Conservation (phyloP, 495 filamentous ascomycete species). For the Aspergillus cavernicola region DNA sequence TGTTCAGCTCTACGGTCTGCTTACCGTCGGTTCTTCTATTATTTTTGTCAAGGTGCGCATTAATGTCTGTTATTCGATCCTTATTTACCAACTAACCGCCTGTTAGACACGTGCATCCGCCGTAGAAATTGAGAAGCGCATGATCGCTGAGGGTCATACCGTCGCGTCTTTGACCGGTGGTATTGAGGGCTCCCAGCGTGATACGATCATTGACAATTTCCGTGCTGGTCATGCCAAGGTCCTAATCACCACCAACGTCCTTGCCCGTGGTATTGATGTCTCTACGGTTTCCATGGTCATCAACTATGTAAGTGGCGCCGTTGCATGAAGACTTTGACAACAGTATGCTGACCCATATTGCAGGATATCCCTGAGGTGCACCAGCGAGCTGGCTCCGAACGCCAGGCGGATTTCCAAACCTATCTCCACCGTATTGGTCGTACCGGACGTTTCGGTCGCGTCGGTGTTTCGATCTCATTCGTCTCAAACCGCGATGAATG, state of each 20-base stretch:
- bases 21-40: constrained; percentile 94
- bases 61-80: neutral
- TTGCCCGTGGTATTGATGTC: constrained; percentile 96
- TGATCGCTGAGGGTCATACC: constrained; percentile 84
- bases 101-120: constrained; percentile 75
- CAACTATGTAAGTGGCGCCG: constrained; percentile 64
- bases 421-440: constrained; percentile 98
- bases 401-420: constrained; percentile 75
- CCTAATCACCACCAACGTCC: constrained; percentile 97
- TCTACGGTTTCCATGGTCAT: constrained; percentile 95
- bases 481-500: constrained; percentile 77
- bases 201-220: constrained; percentile 83
- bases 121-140: constrained; percentile 73
- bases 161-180: constrained; percentile 85
- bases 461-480: constrained; percentile 93
- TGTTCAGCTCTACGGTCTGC: constrained; percentile 86
- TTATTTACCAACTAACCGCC: constrained; percentile 2
- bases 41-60: constrained; percentile 83
- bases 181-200: constrained; percentile 77
- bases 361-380: constrained; percentile 56
- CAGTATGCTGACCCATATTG: constrained; percentile 7
- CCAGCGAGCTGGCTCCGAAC: constrained; percentile 19
- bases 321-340: neutral
- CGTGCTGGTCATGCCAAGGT: constrained; percentile 84
- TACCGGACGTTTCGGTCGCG: constrained; percentile 93